Evolutionary conservation across 495 filamentous ascomycete genomes (phyloP).

Genomic region (Bryoglossum gracile): DNA sequence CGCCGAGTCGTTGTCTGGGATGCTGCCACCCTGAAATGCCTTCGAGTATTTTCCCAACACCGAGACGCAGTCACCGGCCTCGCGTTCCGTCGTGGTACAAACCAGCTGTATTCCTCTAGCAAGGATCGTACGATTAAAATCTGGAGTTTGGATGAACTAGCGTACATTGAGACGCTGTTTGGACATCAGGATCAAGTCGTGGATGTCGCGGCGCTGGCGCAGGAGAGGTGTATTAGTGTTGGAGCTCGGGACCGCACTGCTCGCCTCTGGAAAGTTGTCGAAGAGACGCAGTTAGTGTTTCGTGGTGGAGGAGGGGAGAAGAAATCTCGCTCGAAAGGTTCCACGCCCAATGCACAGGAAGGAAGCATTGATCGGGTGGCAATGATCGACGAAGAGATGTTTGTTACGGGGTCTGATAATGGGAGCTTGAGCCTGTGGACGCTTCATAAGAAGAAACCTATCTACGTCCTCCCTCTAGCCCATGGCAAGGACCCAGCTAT

Average conservation of each 20-base stretch:
- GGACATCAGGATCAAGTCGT: constrained; percentile 90
- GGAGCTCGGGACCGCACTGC: constrained; percentile 88
- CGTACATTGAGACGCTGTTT: constrained; percentile 92
- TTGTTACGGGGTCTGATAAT: constrained; percentile 89
- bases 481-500: constrained; percentile 75
- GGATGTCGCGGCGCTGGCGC: constrained; percentile 70
- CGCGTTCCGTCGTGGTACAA: constrained; percentile 79
- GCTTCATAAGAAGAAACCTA: constrained; percentile 86
- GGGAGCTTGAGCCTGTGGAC: constrained; percentile 83
- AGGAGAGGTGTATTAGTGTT: constrained; percentile 84
- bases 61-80: constrained; percentile 79
- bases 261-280: constrained; percentile 93
- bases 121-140: constrained; percentile 85
- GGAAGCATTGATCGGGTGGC: constrained; percentile 86
- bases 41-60: constrained; percentile 85
- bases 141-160: constrained; percentile 66
- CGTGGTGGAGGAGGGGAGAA: constrained; percentile 63
- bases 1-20: constrained; percentile 81
- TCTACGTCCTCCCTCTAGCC: constrained; percentile 70
- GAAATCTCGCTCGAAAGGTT: constrained; percentile 36
- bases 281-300: constrained; percentile 92
- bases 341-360: constrained; percentile 47
- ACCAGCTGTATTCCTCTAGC: constrained; percentile 83
- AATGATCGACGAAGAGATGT: constrained; percentile 81
- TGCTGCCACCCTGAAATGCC: constrained; percentile 62